Base-by-base conservation (phyloP, 2,329 filamentous ascomycete genomes). In the Fusarium sp. region DNA sequence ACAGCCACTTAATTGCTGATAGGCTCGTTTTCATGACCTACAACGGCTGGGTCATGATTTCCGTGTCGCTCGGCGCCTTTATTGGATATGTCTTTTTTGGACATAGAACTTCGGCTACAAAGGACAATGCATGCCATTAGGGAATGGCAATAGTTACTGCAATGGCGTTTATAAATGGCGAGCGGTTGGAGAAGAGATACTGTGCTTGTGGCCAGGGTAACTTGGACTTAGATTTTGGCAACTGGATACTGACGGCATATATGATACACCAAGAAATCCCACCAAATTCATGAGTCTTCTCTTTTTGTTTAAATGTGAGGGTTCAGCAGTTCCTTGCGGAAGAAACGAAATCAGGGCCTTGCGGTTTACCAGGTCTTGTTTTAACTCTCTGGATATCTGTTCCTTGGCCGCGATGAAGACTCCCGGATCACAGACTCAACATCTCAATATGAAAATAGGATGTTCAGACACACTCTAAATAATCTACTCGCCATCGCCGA, bases 1-100 rank as follows among this genome's bases (percentile, higher is more conserved):
- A 34, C 7, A n/a, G 25, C 9, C 34, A 40, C 54, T 61, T 54
- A 53, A 58, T 14, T 5, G 4, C 6, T 1, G 6, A n/a, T 64
- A 98, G 95, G 96, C 85, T 99, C 66, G 82, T 99, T 20, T 99
- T 99, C 81, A 99, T 99, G 96, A 99, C 96, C n/a, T 99, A 99
- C 82, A 99, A 99, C 76, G 96, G 96, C 61, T 97, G 92, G 90
- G 90, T 99, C 73, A 99, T 99, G 96, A 81, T 97, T 71, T 88
- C 95, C 3, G 94, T 98, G 14, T 91, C 91, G 0, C 83, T 96
- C 9, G 96, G 96, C 14, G 94, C 95, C 0, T 97, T 96, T 71
- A 80, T 97, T 46, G 96, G 96, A 44, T 97, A 97, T 77, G 78
- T 97, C 65, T 74, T 91, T 46, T 99, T 97, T 81, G 91, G 92